phyloP scores from a whole-genome alignment of 768 basidiomycete species.

The Russula abietina region DNA sequence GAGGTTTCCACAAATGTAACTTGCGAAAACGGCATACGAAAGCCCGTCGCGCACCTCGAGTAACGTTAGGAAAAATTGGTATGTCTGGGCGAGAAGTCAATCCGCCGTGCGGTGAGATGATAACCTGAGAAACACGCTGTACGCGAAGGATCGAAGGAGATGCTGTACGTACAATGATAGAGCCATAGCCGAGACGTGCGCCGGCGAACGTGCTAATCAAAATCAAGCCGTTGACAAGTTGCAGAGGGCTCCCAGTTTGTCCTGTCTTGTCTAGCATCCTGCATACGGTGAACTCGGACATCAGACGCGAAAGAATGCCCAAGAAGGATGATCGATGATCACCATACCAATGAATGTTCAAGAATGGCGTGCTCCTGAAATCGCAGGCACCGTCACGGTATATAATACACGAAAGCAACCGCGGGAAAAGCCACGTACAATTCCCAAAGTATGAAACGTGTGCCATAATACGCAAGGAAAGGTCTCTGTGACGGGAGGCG shows the following conservation, averaged over 20 bases:
- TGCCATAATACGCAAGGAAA: conserved; percentile 73
- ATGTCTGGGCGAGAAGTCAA: too few species aligned
- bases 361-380: conserved; percentile 71
- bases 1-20: conserved; percentile 55
- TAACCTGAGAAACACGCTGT: neutral
- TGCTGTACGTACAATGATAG: conserved; percentile 36
- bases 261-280: conserved; percentile 77
- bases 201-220: conserved; percentile 64
- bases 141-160: neutral
- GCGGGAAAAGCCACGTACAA: conserved; percentile 37
- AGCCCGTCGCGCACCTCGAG: conserved; percentile 49
- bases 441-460: conserved; percentile 81
- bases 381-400: conserved; percentile 3
- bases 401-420: neutral
- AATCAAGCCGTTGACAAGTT: conserved; percentile 65
- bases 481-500: conserved; percentile 39
- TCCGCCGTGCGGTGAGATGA: neutral
- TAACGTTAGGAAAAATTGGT: conserved; percentile 59
- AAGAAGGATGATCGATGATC: neutral
- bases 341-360: conserved; percentile 79
- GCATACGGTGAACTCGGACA: too few species aligned
- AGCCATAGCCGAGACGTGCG: conserved; percentile 71
- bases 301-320: too few species aligned
- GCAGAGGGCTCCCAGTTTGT: conserved; percentile 59
- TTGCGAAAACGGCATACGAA: conserved; percentile 39